These are phyloP conservation scores for Amanita inopinata DNA, from an alignment of 768 basidiomycete species.

Conservation along the genomic window DNA sequence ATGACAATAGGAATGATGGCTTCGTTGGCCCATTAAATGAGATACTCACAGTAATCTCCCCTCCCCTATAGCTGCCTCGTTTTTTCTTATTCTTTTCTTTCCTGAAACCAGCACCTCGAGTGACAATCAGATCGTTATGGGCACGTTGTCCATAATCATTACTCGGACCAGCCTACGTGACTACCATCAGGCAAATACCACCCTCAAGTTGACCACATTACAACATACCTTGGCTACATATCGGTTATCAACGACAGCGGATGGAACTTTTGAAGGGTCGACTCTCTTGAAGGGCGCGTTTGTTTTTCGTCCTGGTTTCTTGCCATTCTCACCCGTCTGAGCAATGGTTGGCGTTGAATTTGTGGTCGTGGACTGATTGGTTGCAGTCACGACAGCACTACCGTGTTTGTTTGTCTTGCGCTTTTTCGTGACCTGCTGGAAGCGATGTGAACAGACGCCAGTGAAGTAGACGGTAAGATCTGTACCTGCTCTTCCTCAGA, in stretches of 20 bases:
- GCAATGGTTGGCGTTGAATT: slow-evolving; percentile 8
- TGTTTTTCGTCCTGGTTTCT: slow-evolving; percentile 24
- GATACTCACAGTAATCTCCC: slow-evolving; percentile 79
- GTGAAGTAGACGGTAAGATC: neutral
- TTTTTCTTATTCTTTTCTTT: slow-evolving; percentile 99
- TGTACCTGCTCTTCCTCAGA: slow-evolving; percentile 8
- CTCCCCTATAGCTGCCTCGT: slow-evolving; percentile 86
- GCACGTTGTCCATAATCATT: slow-evolving; percentile 89
- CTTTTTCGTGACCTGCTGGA: slow-evolving; percentile 40
- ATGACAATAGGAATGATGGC: slow-evolving; percentile 3
- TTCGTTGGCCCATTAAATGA: neutral
- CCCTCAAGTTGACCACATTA: neutral
- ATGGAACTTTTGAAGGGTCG: slow-evolving; percentile 47
- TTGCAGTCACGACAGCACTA: slow-evolving; percentile 36
- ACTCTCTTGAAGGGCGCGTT: slow-evolving; percentile 77
- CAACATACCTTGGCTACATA: slow-evolving; percentile 68
- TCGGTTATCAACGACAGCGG: slow-evolving; percentile 49
- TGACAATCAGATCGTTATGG: slow-evolving; percentile 81
- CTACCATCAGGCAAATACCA: neutral
- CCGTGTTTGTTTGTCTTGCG: slow-evolving; percentile 46
- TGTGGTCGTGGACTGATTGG: slow-evolving; percentile 16
- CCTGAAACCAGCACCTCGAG: slow-evolving; percentile 88
- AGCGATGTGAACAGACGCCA: neutral
- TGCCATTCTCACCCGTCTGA: slow-evolving; percentile 19
- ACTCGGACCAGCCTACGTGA: slow-evolving; percentile 40